A percentile compares a stretch with the other conserved stretches of the same genome.
phyloP scores from a whole-genome alignment of 2,329 filamentous ascomycete genomes.

The Colletotrichum spaethianum region DNA sequence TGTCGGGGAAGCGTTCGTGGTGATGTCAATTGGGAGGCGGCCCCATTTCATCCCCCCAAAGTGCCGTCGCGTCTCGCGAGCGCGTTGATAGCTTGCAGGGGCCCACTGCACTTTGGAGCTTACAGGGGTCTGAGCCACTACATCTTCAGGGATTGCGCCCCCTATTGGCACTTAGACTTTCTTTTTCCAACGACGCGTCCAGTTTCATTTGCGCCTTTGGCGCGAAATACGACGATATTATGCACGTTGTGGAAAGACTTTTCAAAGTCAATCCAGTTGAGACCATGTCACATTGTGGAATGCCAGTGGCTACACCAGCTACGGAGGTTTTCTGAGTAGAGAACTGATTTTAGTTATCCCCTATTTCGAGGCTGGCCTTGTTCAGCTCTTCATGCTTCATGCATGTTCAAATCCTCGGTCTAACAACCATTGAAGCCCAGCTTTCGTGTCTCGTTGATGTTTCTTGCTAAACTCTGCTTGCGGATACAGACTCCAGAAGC shows the following conservation, averaged over 20 bases:
- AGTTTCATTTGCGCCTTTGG: neutral
- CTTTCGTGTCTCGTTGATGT: conserved; percentile 43
- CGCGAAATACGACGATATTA: neutral
- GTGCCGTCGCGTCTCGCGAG: conserved; percentile 30
- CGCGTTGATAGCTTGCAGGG: conserved; percentile 38
- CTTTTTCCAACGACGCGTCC: conserved; percentile 33
- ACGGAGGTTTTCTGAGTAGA: neutral
- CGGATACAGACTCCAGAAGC: conserved; percentile 48
- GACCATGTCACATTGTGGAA: neutral
- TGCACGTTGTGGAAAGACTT: neutral
- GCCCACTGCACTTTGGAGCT: conserved; percentile 7
- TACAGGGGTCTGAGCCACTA: conserved; percentile 29
- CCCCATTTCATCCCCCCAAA: conserved; percentile 30
- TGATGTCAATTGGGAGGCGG: conserved; percentile 31
- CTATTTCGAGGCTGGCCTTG: neutral
- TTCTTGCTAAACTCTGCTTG: conserved; percentile 44
- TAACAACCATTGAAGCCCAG: conserved; percentile 47
- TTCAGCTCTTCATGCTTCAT: neutral
- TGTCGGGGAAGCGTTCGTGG: neutral
- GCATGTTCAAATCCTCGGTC: neutral
- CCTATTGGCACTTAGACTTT: conserved; percentile 30
- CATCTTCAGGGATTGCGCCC: conserved; percentile 18
- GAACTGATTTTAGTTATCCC: neutral
- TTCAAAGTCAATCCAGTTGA: neutral
- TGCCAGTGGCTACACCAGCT: no score